Base-by-base conservation (phyloP, 129 eudicot genomes). In the Flaveria linearis region DNA sequence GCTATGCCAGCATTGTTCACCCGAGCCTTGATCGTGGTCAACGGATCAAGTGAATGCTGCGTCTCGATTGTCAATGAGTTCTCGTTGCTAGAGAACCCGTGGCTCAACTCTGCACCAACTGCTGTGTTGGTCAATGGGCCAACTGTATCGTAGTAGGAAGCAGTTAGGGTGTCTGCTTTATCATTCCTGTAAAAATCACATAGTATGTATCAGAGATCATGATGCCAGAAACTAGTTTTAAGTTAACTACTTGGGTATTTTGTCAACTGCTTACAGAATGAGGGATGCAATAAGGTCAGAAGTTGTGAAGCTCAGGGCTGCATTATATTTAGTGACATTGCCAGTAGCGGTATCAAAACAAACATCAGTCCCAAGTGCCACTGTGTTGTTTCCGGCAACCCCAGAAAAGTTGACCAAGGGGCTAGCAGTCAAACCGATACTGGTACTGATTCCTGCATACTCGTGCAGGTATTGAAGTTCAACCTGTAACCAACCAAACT, bases 331-430 rank as follows among this genome's bases (percentile, higher is more conserved):
- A 77, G 86, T 85, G 76, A 91, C 79, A 69, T 85, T 79, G 23
- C 97, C 89, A 17, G 90, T 63, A 41, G 96, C 90, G 4, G 98
- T 90, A 82, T 93, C 97, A 42, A 93, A 93, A 28, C 97, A 79
- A 62, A 93, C 65, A 85, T 91, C 96, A 66, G 97, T 87, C 46
- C 98, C 98, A 45, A 93, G 64, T 74, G 96, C 77, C 22, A 92
- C 79, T 10, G 60, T 74, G 56, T 78, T 82, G 75, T 75, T 91
- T 42, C 98, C 98, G 14, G 85, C 87, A 50, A 93, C 96, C 7
- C 96, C 97, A 72, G 98, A 85, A 78, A 93, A 90, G 88, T 91
- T 88, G 80, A 93, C 89, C 69, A 85, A 86, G 60, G 98, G 98
- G 66, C 75, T 86, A 28, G 98, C 96, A 45, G 97, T 87, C 72